Evolutionary conservation across 23 red algal species (phyloP).

Genomic region (Gracilaria gracilis): DNA sequence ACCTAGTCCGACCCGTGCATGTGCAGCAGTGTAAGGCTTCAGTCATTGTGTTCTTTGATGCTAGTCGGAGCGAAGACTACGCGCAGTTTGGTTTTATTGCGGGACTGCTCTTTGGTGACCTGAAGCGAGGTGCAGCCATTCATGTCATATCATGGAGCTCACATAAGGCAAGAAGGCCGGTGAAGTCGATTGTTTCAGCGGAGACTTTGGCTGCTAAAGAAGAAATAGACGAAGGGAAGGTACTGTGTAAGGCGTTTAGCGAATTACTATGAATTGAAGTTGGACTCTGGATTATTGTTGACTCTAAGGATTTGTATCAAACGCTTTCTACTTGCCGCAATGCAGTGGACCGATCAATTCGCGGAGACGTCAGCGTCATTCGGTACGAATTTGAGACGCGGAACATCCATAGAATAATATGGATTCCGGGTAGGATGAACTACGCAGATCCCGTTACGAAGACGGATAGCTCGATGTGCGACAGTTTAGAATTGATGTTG

Average conservation of each 20-base stretch:
- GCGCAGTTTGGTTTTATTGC: constrained; percentile 9
- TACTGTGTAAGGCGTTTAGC: too few relatives aligned
- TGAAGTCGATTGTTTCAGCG: constrained; percentile 11
- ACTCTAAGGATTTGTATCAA: too few relatives aligned
- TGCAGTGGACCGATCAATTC: too few relatives aligned
- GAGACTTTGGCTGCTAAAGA: constrained; percentile 16
- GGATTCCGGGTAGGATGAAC: too few relatives aligned
- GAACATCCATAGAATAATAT: too few relatives aligned
- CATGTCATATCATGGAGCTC: too few relatives aligned
- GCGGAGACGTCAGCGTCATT: too few relatives aligned
- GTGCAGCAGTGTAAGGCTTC: not conserved
- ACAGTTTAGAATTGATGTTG: too few relatives aligned
- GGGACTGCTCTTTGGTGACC: constrained; percentile 12
- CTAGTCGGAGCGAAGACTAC: constrained; percentile 4
- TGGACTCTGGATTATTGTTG: too few relatives aligned
- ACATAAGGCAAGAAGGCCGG: not conserved
- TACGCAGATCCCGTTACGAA: too few relatives aligned
- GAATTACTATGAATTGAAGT: not conserved
- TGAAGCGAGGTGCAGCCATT: not conserved
- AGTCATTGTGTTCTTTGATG: not conserved
- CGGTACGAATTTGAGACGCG: too few relatives aligned
- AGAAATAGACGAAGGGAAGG: constrained; percentile 35
- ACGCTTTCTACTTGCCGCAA: not conserved
- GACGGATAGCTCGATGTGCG: too few relatives aligned
- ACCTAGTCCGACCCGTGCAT: not conserved